Conservation (phyloP, 2,329 filamentous ascomycete species). For the Davidsoniella virescens region DNA sequence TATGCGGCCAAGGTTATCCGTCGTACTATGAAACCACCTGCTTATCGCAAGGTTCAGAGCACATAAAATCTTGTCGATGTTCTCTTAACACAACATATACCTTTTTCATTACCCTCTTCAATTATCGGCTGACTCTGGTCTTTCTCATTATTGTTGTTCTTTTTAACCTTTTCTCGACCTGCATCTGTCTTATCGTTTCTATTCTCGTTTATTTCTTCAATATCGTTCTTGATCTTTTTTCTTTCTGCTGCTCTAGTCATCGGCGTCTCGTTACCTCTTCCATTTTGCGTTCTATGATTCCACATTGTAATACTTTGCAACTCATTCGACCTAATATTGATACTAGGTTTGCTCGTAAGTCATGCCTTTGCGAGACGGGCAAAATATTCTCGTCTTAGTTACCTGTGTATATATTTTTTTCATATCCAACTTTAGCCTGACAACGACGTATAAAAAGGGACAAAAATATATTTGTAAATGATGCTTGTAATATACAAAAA, state of each 20-base stretch:
- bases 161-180: no score
- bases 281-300: no score
- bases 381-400: not conserved
- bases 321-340: no score
- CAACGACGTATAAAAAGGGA: no score
- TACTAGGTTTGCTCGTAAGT: not conserved
- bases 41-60: conserved; percentile 81
- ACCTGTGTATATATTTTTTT: not conserved
- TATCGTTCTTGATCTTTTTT: no score
- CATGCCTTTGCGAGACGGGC: not conserved
- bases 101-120: not conserved
- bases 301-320: no score
- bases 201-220: no score
- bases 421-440: not conserved
- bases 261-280: no score
- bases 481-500: not conserved
- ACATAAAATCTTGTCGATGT: conserved; percentile 25
- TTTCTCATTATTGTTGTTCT: not conserved
- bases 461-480: not conserved
- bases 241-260: no score
- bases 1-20: conserved; percentile 76
- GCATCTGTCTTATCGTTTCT: no score
- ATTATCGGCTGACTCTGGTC: not conserved
- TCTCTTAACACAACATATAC: not conserved
- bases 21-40: conserved; percentile 75